phyloP scores from a whole-genome alignment of 345 rosid species.

The Salix arbutifolia region DNA sequence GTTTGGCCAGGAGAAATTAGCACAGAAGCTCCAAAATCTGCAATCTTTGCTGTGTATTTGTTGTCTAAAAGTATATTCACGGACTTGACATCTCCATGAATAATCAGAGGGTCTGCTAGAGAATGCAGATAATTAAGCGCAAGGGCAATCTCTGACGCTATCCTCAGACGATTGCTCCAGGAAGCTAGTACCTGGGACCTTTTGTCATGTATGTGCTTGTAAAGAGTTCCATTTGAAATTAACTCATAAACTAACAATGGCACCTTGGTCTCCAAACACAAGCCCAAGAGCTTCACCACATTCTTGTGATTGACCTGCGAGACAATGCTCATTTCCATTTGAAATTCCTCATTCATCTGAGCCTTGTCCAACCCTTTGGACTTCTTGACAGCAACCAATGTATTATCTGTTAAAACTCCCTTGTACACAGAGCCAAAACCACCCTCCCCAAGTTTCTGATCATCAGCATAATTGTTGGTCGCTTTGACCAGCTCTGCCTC shows the following conservation, averaged over 20 bases:
- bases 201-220: slow-evolving; percentile 17
- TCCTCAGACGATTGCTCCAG: slow-evolving; percentile 21
- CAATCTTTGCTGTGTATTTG: no score
- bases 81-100: slow-evolving; percentile 35
- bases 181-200: slow-evolving; percentile 1
- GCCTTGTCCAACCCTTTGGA: slow-evolving; percentile 14
- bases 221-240: slow-evolving; percentile 26
- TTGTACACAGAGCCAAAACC: no score
- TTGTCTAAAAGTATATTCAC: slow-evolving; percentile 34
- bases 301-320: slow-evolving; percentile 32
- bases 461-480: no score
- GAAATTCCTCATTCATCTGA: slow-evolving; percentile 19
- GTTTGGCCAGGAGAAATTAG: no score
- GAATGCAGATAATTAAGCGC: slow-evolving; percentile 34
- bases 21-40: no score
- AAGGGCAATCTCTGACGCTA: slow-evolving; percentile 23
- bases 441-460: no score
- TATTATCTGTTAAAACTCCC: no score
- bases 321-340: slow-evolving; percentile 21
- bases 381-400: slow-evolving; percentile 21
- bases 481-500: no score
- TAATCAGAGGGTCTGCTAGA: slow-evolving; percentile 31
- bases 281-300: slow-evolving; percentile 31
- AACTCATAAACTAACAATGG: slow-evolving; percentile 30
- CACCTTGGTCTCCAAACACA: slow-evolving; percentile 31